Percentiles rank a stretch among this genome's conserved stretches.
These are phyloP conservation scores for Ajuga chamaepitys DNA, from an alignment of 257 asterid species.

Conservation along the genomic window DNA sequence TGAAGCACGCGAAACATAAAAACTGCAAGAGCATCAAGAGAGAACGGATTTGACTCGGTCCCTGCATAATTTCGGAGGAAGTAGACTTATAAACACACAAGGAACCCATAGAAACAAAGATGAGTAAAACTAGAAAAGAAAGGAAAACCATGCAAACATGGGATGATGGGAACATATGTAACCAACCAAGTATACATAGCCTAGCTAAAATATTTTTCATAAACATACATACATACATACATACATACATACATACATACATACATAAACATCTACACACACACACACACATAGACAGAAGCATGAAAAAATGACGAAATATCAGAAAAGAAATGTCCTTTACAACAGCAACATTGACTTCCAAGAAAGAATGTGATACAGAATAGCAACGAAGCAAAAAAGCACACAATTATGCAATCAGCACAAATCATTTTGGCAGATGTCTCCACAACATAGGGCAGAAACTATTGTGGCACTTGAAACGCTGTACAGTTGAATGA, in stretches of 20 bases:
- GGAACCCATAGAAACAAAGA: conserved; percentile 3
- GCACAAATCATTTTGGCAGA: background rate
- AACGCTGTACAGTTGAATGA: background rate
- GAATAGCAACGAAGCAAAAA: background rate
- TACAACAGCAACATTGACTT: background rate
- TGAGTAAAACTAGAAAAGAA: background rate
- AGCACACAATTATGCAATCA: background rate
- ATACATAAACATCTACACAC: too few relatives aligned
- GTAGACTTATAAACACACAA: background rate
- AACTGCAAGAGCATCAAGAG: conserved; percentile 89
- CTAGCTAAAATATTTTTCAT: background rate
- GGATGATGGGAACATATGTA: background rate
- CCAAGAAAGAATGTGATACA: background rate
- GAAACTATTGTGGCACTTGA: background rate
- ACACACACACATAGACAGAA: too few relatives aligned
- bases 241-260: too few relatives aligned
- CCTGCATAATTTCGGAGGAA: conserved; percentile 41
- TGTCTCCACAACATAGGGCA: background rate
- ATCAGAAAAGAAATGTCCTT: background rate
- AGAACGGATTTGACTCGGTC: conserved; percentile 80
- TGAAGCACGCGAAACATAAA: conserved; percentile 77
- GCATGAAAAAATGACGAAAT: background rate
- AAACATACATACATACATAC: too few relatives aligned
- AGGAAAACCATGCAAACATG: background rate
- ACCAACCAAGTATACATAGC: background rate